Base-by-base conservation (phyloP, 306 rosid genomes). In the Medicago lupulina region DNA sequence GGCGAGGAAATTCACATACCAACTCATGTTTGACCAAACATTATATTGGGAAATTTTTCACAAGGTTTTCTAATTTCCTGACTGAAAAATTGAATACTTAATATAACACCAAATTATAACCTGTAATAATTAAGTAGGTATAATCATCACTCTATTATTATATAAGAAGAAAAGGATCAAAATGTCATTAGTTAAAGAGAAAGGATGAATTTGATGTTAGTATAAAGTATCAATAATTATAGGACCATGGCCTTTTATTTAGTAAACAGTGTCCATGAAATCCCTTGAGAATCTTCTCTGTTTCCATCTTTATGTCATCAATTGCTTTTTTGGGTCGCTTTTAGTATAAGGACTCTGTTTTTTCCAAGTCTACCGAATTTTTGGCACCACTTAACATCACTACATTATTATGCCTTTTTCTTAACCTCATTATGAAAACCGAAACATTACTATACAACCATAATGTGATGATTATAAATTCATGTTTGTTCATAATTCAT, bases 251-350 rank as follows among this genome's bases (percentile, higher is more conserved):
- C 74, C 53, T 21, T 68, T 6, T 21, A 4, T 61, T 40, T 13
- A 78, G 11, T 77, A 51, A 80, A 80, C 54, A 76, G 73, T 55
- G 78, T 60, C 36, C 72, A 78, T 9, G 53, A 71, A 59, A 72
- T 71, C 75, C 75, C 80, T 74, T 60, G 40, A 19, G 77, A 85
- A 61, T 82, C 77, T 75, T 71, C 75, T 57, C 13, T 73, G 71
- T 80, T 73, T 64, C 17, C 60, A 58, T 59, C 71, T 59, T 39
- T 71, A 21, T 84, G 86, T 85, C 78, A 76, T 86, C 82, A 74
- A 55, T 47, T 74, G 44, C 77, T 61, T 88, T 80, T 79, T 80
- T 68, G 77, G 43, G 62, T 80, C 34, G 67, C 65, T 70, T 77
- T 80, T 47, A 55, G 64, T 11, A 59, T 70, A 38, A 57, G 73